Conservation (phyloP, 345 rosid genomes). For the Draba incana region DNA sequence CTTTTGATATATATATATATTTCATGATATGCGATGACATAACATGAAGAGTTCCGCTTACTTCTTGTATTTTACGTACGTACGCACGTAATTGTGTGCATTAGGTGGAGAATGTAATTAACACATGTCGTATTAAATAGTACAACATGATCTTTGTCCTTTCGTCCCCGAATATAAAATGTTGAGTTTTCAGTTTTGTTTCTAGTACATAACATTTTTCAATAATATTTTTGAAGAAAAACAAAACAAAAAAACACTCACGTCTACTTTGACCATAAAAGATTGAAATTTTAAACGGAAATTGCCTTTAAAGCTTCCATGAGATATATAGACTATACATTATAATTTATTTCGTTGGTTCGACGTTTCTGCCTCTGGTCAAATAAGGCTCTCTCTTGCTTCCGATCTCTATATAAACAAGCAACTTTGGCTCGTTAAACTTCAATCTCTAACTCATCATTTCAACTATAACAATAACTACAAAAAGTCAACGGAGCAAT, state of each 20-base stretch:
- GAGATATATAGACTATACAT: neutral
- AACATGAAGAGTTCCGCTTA: neutral
- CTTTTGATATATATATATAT: too few relatives aligned
- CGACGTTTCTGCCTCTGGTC: slow-evolving; percentile 26
- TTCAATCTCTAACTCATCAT: slow-evolving; percentile 22
- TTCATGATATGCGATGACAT: too few relatives aligned
- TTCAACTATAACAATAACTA: slow-evolving; percentile 8
- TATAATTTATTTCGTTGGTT: slow-evolving; percentile 9
- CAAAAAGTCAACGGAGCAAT: neutral
- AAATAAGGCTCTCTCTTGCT: slow-evolving; percentile 32
- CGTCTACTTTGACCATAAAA: slow-evolving; percentile 35
- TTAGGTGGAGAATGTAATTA: slow-evolving; percentile 17
- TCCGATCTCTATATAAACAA: slow-evolving; percentile 30
- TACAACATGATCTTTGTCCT: slow-evolving; percentile 31
- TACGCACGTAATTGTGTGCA: slow-evolving; percentile 11
- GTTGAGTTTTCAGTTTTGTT: slow-evolving; percentile 8
- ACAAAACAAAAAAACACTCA: neutral
- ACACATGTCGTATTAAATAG: slow-evolving; percentile 3
- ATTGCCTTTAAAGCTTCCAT: neutral
- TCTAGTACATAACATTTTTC: slow-evolving; percentile 10
- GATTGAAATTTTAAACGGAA: slow-evolving; percentile 11
- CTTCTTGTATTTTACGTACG: neutral
- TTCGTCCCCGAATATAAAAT: slow-evolving; percentile 3
- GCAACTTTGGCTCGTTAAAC: slow-evolving; percentile 1
- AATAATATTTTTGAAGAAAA: neutral